Evolutionary conservation across 1,284 basidiomycete genomes (phyloP).

Genomic region (Porodaedalea pini): DNA sequence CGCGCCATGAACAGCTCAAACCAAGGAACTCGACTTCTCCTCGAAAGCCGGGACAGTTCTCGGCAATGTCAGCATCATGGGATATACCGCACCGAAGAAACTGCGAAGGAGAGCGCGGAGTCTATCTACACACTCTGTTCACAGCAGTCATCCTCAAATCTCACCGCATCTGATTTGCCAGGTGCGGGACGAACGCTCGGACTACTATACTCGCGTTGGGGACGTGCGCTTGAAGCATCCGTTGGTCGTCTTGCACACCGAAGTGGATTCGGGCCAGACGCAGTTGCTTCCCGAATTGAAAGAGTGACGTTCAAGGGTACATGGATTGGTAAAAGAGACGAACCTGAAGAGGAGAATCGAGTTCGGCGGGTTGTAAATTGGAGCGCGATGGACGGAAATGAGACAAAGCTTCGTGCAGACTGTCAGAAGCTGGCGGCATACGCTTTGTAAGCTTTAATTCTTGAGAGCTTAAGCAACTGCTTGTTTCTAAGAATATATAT

Average conservation of each 20-base stretch:
- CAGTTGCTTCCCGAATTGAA: neutral
- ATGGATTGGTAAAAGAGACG: neutral
- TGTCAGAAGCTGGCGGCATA: neutral
- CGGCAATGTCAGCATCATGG: too few relatives aligned
- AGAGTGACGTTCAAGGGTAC: neutral
- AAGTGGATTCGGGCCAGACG: slow-evolving; percentile 2
- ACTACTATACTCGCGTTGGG: slow-evolving; percentile 1
- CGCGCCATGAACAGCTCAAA: too few relatives aligned
- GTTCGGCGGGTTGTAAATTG: neutral
- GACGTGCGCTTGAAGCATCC: slow-evolving; percentile 7
- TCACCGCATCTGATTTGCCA: slow-evolving; percentile 1
- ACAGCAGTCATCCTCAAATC: neutral
- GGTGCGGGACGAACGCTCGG: slow-evolving; percentile 12
- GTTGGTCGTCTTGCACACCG: slow-evolving; percentile 1
- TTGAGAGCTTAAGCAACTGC: neutral
- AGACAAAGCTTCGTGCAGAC: neutral
- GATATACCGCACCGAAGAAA: too few relatives aligned
- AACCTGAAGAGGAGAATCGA: neutral
- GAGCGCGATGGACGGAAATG: neutral
- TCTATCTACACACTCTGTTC: slow-evolving; percentile 7
- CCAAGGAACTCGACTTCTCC: too few relatives aligned
- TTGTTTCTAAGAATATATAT: neutral
- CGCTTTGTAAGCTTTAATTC: neutral
- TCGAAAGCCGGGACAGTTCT: too few relatives aligned
- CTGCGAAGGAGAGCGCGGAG: neutral